Conservation (phyloP, 2,329 filamentous ascomycete genomes). For the Coniochaeta sp. region DNA sequence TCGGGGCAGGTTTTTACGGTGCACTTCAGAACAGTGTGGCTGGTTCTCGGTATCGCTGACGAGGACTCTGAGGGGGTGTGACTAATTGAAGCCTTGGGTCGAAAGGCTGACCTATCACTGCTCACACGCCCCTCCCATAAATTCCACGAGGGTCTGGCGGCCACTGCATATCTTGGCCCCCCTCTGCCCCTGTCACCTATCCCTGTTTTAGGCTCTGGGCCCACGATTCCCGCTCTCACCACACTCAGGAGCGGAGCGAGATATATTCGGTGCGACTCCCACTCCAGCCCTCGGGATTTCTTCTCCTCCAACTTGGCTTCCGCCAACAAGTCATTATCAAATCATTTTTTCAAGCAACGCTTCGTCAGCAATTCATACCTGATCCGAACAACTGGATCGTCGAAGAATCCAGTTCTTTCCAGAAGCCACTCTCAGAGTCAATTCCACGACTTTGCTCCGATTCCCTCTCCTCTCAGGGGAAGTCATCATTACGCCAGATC, state of each 20-base stretch:
- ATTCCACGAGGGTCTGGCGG: not conserved
- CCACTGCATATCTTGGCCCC: not conserved
- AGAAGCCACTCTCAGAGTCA: constrained; percentile 27
- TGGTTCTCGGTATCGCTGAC: not conserved
- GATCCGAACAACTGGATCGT: constrained; percentile 22
- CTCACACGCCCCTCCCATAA: constrained; percentile 2
- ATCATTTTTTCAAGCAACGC: constrained; percentile 3
- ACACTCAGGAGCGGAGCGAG: not conserved
- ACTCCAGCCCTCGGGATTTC: constrained; percentile 7
- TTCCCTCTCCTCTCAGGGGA: constrained; percentile 23
- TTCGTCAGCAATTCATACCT: constrained; percentile 6
- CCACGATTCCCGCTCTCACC: not conserved
- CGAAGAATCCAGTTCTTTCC: constrained; percentile 29
- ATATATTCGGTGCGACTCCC: not conserved
- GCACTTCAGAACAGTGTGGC: not conserved
- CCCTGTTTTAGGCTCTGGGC: not conserved
- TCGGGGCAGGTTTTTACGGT: not conserved
- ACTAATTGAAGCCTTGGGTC: not conserved
- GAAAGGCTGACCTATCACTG: not conserved
- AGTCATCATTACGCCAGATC: constrained; percentile 30
- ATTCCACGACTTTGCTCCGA: constrained; percentile 28
- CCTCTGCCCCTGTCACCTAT: not conserved
- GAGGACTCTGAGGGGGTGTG: not conserved
- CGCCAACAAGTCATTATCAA: constrained; percentile 12
- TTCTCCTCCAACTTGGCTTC: constrained; percentile 15